A percentile compares a stretch with the other conserved stretches of the same genome.
Evolutionary conservation across 2,329 filamentous ascomycete species (phyloP).

Genomic region (Microcyclospora tardicrescens): DNA sequence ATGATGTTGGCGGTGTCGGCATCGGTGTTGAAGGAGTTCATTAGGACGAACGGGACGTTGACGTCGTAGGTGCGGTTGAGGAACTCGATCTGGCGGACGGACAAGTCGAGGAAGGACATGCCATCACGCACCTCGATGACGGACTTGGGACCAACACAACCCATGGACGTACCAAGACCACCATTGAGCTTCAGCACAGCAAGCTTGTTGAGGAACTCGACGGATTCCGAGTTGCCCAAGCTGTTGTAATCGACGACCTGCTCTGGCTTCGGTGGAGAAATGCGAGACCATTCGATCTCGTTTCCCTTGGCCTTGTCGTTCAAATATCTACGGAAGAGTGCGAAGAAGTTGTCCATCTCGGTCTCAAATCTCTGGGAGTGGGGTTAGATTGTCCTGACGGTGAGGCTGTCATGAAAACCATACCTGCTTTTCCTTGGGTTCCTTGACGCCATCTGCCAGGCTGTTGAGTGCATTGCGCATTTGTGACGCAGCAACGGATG

Average conservation of each 20-base stretch:
- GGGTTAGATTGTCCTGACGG: constrained; percentile 1
- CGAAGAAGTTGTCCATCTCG: constrained; percentile 99
- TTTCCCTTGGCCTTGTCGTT: constrained; percentile 99
- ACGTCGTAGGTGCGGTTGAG: constrained; percentile 96
- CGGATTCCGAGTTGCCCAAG: constrained; percentile 76
- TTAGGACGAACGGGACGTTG: constrained; percentile 95
- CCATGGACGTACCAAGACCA: constrained; percentile 98
- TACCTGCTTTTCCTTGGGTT: constrained; percentile 69
- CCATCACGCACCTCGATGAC: constrained; percentile 98
- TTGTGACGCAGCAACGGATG: constrained; percentile 92
- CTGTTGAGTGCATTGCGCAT: constrained; percentile 97
- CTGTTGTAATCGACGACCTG: constrained; percentile 94
- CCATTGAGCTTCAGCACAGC: constrained; percentile 98
- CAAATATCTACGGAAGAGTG: constrained; percentile 92
- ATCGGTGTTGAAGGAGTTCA: constrained; percentile 99
- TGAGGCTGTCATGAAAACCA: constrained; percentile 20
- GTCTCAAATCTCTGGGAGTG: constrained; percentile 67
- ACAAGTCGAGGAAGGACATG: constrained; percentile 99
- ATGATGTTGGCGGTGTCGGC: constrained; percentile 97
- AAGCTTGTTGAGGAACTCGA: constrained; percentile 91
- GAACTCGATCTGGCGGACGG: constrained; percentile 96
- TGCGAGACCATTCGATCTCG: constrained; percentile 89
- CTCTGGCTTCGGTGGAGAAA: constrained; percentile 78
- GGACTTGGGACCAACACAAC: constrained; percentile 96
- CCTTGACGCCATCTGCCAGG: constrained; percentile 78